Base-by-base conservation (phyloP, 352 stramenopile genomes). In the Phytophthora lateralis region DNA sequence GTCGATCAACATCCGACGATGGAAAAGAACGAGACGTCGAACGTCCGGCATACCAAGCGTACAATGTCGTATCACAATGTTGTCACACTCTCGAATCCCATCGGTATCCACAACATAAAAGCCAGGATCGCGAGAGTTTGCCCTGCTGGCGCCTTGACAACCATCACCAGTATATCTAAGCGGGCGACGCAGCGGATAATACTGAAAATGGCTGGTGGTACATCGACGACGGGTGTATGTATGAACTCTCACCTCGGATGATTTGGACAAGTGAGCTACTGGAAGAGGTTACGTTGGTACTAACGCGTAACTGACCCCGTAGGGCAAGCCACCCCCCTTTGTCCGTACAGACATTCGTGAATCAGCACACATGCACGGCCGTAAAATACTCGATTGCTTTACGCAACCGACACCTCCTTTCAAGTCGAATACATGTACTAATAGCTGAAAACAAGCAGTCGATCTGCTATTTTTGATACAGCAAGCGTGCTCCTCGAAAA, bases 11-110 rank as follows among this genome's bases (percentile, higher is more conserved):
- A 63, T 32, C 5, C 64, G 63, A 0, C 52, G 37, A 46, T 45
- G 9, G 61, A 59, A 55, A 79, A 80, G 60, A 79, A 79, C 69
- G 60, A 82, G 15, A 79, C 71, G 29, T 82, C 63, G 50, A 79
- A 82, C 0, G 70, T 78, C 42, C 48, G n/a, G n/a, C n/a, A n/a
- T n/a, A n/a, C n/a, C n/a, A n/a, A n/a, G n/a, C n/a, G n/a, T 9
- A 80, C 60, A 10, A 80, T 56, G 24, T 78, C 70, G 39, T 68
- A 82, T n/a, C 70, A 50, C 12, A 79, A 26, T 0, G 56, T 68
- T 2, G 50, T 45, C 10, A 73, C 6, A 38, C 56, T 73, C 2
- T 63, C 71, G 7, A 73, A 44, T 15, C 54, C 61, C 4, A 67
- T 26, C 12, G 71, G 66, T 4, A 71, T 12, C 27, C 58, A 66